Conservation (phyloP, 2,329 filamentous ascomycete species). For the Phialophora verrucosa region DNA sequence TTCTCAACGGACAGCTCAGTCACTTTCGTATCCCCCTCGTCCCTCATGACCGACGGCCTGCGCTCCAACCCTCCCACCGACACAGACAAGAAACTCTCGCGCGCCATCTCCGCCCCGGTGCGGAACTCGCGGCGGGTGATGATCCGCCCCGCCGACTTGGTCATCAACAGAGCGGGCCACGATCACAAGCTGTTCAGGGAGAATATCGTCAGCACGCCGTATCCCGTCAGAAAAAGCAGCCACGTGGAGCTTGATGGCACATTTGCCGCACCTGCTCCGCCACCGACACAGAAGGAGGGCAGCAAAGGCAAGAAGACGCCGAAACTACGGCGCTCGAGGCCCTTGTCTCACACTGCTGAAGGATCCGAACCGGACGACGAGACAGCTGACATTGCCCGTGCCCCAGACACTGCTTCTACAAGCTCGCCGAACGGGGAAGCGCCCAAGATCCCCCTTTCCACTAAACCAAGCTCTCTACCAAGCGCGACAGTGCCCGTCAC, state of each 20-base stretch:
- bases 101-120: constrained; percentile 37
- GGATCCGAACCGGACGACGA: constrained; percentile 16
- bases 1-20: constrained; percentile 19
- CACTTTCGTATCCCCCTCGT: constrained; percentile 22
- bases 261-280: neutral
- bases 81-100: constrained; percentile 31
- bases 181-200: constrained; percentile 36
- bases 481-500: constrained; percentile 4
- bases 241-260: constrained; percentile 26
- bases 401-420: neutral
- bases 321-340: constrained; percentile 17
- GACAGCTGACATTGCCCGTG: neutral
- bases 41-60: constrained; percentile 31
- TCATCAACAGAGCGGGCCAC: constrained; percentile 29
- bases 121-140: constrained; percentile 37
- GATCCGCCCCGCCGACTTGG: constrained; percentile 38
- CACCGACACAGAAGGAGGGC: neutral
- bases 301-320: constrained; percentile 3
- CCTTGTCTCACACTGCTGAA: constrained; percentile 20
- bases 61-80: constrained; percentile 35
- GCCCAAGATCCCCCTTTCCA: constrained; percentile 26
- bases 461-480: constrained; percentile 12
- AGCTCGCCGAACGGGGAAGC: constrained; percentile 17
- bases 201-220: constrained; percentile 39
- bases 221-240: constrained; percentile 35